These are phyloP conservation scores for Apophysomyces sp. DNA, from an alignment of 371 early-diverging fungal species.

Conservation along the genomic window DNA sequence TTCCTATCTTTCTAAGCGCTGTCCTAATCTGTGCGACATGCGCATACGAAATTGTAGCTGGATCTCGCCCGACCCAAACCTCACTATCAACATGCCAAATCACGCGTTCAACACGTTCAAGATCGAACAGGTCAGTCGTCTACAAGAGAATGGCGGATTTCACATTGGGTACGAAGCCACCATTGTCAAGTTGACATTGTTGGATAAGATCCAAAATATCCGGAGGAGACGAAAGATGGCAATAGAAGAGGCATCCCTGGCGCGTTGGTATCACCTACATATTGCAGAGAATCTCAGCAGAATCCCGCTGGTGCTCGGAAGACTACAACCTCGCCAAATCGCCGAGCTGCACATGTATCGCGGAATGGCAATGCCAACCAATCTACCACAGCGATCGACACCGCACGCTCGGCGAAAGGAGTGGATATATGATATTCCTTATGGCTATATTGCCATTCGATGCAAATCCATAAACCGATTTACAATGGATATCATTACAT, in stretches of 20 bases:
- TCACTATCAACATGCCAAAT: background rate
- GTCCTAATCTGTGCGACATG: background rate
- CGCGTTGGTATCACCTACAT: background rate
- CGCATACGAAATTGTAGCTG: background rate
- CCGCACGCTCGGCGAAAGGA: background rate
- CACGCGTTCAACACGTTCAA: background rate
- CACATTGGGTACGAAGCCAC: background rate
- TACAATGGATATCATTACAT: background rate
- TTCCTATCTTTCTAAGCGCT: background rate
- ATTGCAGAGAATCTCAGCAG: background rate
- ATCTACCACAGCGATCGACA: background rate
- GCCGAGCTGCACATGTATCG: background rate
- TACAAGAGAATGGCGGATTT: background rate
- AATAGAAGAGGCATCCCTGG: background rate
- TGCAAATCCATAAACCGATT: background rate
- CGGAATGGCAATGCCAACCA: background rate
- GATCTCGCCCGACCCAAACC: background rate
- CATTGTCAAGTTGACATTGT: background rate
- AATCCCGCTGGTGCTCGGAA: background rate
- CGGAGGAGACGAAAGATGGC: background rate
- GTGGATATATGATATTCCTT: background rate
- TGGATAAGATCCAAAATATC: background rate
- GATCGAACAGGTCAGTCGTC: background rate
- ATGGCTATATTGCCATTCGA: background rate
- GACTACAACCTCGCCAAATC: background rate